Evolutionary conservation across 176 grass and related monocot species (phyloP), one percentile per base, ranked within the genome.

Genomic region (Tillandsia fasciculata): DNA sequence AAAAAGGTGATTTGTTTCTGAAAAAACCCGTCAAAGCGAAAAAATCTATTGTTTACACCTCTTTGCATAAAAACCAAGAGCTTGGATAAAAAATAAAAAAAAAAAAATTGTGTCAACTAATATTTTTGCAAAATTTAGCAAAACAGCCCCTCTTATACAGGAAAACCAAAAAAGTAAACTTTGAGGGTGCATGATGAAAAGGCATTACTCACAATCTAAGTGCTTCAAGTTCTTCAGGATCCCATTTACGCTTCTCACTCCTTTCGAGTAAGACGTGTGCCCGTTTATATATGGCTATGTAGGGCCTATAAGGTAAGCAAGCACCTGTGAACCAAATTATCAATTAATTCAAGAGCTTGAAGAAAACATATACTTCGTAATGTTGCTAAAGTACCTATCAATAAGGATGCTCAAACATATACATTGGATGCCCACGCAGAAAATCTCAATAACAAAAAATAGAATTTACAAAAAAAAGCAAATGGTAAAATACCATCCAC

Each of bases 221-320:
- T 12, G 14, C 49, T 20, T 91, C 83, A 8, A 69, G 78, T 51
- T 96, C 92, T 76, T 96, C 81, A 1, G 66, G 12, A 14, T 74
- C 82, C 92, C 92, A 96, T 78, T 80, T 78, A 59, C 83, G 61
- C 59, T 73, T 47, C 22, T 22, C 58, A 80, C 81, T 82, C 73
- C 70, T 75, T 28, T 17, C 27, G 53, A 96, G 76, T 72, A 96
- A 74, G 48, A 49, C 58, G 5, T 70, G 78, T 10, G 81, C 83
- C 69, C 92, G 74, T 10, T 18, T 52, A 71, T 87, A 89, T 76
- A 91, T 11, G 6, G 88, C 65, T 0, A 0, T 0, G 12, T 15
- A 0, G 17, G 83, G 88, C 58, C 92, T 85, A 49, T 89, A 74
- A 49, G 88, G 88, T 71, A 96, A 76, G 26, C 83, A 84, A 70